Percentiles rank a stretch among this genome's conserved stretches.
phyloP scores from a whole-genome alignment of 768 basidiomycete genomes.

The Heimioporus sp. region DNA sequence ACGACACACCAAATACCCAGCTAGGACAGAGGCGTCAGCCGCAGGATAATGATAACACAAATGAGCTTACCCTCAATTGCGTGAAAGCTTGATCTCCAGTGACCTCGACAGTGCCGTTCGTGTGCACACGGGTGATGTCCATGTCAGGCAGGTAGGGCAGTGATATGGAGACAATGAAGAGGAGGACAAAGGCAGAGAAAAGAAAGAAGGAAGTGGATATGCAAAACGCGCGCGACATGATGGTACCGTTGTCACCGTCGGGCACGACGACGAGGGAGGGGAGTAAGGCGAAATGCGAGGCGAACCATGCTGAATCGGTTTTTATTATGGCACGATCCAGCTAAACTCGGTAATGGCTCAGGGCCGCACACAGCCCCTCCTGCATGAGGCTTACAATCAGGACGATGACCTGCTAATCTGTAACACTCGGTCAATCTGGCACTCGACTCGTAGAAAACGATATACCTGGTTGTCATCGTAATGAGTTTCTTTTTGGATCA shows the following conservation, averaged over 20 bases:
- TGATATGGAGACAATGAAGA: constrained; percentile 67
- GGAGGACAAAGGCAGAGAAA: constrained; percentile 60
- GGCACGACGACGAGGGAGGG: constrained; percentile 4
- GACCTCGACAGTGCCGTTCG: constrained; percentile 32
- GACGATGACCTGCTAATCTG: too few relatives aligned
- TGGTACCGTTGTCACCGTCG: neutral
- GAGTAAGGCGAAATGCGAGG: constrained; percentile 1
- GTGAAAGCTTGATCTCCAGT: constrained; percentile 29
- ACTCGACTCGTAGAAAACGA: too few relatives aligned
- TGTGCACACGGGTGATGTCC: constrained; percentile 62
- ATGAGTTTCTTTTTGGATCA: too few relatives aligned
- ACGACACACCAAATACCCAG: constrained; percentile 65
- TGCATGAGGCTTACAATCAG: too few relatives aligned
- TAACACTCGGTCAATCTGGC: too few relatives aligned
- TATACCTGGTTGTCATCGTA: too few relatives aligned
- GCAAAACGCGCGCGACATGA: constrained; percentile 53
- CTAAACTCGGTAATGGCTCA: constrained; percentile 1
- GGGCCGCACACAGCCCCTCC: neutral
- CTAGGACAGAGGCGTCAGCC: constrained; percentile 32
- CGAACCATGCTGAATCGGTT: constrained; percentile 4
- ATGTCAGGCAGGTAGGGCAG: constrained; percentile 65
- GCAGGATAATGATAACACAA: neutral
- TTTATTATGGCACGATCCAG: constrained; percentile 19
- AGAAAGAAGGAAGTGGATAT: constrained; percentile 60
- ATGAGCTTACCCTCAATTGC: constrained; percentile 54